Conservation (phyloP, 2,329 filamentous ascomycete species). For the Drechslerella dactyloides region DNA sequence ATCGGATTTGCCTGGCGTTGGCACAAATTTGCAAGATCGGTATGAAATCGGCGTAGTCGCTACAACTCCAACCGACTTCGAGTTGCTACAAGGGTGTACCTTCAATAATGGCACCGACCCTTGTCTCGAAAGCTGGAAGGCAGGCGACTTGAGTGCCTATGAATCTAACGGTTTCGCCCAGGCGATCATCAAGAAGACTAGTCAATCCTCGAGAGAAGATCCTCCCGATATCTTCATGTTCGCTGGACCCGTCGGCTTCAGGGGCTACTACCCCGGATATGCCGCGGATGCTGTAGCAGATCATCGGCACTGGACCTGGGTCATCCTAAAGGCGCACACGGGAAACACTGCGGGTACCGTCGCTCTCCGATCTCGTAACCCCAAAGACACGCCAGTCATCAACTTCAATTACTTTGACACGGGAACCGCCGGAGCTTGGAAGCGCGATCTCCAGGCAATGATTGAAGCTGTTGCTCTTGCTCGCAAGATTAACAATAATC, state of each 20-base stretch:
- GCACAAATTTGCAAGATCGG: slow-evolving; percentile 70
- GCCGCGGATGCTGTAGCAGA: slow-evolving; percentile 60
- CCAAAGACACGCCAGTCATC: slow-evolving; percentile 69
- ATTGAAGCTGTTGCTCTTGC: slow-evolving; percentile 65
- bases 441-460: slow-evolving; percentile 64
- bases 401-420: slow-evolving; percentile 68
- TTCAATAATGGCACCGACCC: slow-evolving; percentile 57
- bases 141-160: slow-evolving; percentile 46
- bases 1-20: slow-evolving; percentile 68
- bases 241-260: slow-evolving; percentile 54
- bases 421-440: slow-evolving; percentile 60
- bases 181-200: slow-evolving; percentile 34
- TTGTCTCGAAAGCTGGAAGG: slow-evolving; percentile 56
- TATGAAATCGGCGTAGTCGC: slow-evolving; percentile 64
- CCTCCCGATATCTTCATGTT: slow-evolving; percentile 63
- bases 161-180: slow-evolving; percentile 41
- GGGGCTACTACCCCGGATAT: slow-evolving; percentile 60
- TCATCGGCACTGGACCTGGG: slow-evolving; percentile 62
- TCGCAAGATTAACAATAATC: slow-evolving; percentile 59
- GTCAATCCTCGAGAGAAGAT: slow-evolving; percentile 61
- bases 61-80: slow-evolving; percentile 59
- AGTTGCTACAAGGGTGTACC: slow-evolving; percentile 57
- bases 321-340: slow-evolving; percentile 68
- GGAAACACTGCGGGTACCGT: slow-evolving; percentile 69
- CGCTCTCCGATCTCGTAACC: slow-evolving; percentile 67